Evolutionary conservation across 2,329 filamentous ascomycete genomes (phyloP).

Genomic region (Nothophoma quercina): DNA sequence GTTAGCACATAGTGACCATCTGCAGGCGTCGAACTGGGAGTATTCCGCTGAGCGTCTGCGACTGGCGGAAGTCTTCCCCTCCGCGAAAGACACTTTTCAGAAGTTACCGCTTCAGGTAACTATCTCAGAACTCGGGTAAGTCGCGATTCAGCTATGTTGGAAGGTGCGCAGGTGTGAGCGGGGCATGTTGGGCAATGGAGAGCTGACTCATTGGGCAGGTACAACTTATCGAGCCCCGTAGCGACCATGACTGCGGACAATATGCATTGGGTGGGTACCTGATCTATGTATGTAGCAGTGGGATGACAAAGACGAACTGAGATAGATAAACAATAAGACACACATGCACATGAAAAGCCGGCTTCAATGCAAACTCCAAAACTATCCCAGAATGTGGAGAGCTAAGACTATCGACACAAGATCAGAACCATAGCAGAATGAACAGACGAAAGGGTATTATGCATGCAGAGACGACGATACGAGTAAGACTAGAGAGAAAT

Average conservation of each 20-base stretch:
- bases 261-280: too few relatives aligned
- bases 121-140: background rate
- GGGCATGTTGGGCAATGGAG: too few relatives aligned
- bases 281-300: too few relatives aligned
- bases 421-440: background rate
- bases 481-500: background rate
- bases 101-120: background rate
- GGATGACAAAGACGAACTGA: too few relatives aligned
- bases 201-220: too few relatives aligned
- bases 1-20: background rate
- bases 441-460: conserved; percentile 6
- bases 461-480: background rate
- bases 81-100: background rate
- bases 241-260: too few relatives aligned
- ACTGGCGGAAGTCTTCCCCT: conserved; percentile 5
- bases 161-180: too few relatives aligned
- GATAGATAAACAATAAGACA: too few relatives aligned
- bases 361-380: too few relatives aligned
- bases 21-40: background rate
- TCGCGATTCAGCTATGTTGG: background rate
- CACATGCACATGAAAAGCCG: too few relatives aligned
- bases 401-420: background rate
- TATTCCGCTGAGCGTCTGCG: background rate
- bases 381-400: too few relatives aligned
- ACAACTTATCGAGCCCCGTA: too few relatives aligned